Evolutionary conservation across 805 yeast species (phyloP).

Genomic region (Candida silvicultrix): DNA sequence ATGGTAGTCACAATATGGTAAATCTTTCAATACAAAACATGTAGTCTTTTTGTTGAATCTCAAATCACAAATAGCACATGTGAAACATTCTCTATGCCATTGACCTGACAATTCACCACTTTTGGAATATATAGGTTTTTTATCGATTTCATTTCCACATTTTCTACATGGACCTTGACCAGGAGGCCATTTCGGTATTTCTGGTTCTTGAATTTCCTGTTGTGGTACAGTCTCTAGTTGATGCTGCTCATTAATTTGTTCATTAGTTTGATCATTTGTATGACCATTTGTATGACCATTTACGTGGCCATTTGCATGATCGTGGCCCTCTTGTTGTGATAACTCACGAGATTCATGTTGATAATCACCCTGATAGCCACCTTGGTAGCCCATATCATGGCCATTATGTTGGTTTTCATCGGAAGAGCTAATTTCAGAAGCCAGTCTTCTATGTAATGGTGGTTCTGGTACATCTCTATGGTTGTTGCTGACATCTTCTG

Average conservation of each 20-base stretch:
- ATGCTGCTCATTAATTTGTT: background rate
- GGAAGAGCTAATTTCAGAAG: background rate
- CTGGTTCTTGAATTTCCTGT: background rate
- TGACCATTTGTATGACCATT: too few species aligned
- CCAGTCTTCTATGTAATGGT: background rate
- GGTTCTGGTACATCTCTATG: background rate
- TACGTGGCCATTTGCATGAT: too few species aligned
- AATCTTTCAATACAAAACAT: constrained; percentile 72
- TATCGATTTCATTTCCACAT: constrained; percentile 49
- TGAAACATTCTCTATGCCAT: constrained; percentile 89
- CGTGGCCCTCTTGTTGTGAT: background rate
- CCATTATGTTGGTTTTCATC: background rate
- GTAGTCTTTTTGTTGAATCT: constrained; percentile 53
- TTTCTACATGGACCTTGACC: constrained; percentile 81
- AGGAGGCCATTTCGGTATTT: constrained; percentile 29
- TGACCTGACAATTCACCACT: constrained; percentile 80
- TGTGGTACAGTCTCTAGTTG: constrained; percentile 1
- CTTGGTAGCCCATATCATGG: background rate
- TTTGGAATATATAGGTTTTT: constrained; percentile 76
- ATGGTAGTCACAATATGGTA: constrained; percentile 78
- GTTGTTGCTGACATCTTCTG: constrained; percentile 3
- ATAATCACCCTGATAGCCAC: constrained; percentile 1
- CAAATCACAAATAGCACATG: constrained; percentile 57
- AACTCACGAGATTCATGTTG: constrained; percentile 4
- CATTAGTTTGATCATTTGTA: background rate